These are phyloP conservation scores for Colletotrichum musae DNA, from an alignment of 2,329 filamentous ascomycete species.

Conservation along the genomic window DNA sequence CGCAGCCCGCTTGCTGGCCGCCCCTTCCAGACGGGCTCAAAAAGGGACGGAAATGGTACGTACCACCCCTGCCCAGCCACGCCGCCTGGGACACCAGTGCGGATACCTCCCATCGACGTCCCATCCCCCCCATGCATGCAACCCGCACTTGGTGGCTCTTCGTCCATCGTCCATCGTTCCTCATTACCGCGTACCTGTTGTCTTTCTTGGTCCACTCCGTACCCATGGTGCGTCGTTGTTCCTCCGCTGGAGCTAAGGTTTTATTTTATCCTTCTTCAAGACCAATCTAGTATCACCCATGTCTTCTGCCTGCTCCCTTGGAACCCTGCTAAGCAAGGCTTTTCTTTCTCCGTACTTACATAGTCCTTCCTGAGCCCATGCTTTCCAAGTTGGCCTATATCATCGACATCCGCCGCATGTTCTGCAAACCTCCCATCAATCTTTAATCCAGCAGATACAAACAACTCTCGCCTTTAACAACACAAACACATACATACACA, in stretches of 20 bases:
- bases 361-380: conserved; percentile 45
- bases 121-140: conserved; percentile 48
- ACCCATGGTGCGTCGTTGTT: conserved; percentile 53
- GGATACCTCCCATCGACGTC: conserved; percentile 40
- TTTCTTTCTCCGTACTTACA: conserved; percentile 47
- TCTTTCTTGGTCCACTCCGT: conserved; percentile 53
- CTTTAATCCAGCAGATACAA: background rate
- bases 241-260: conserved; percentile 49
- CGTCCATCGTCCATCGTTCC: conserved; percentile 32
- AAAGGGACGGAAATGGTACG: conserved; percentile 35
- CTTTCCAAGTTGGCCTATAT: conserved; percentile 30
- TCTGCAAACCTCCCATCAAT: background rate
- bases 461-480: background rate
- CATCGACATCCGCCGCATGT: conserved; percentile 24
- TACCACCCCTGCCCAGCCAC: conserved; percentile 34
- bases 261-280: conserved; percentile 53
- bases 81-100: conserved; percentile 36
- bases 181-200: conserved; percentile 39
- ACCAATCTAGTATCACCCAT: conserved; percentile 50
- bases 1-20: conserved; percentile 43
- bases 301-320: conserved; percentile 51
- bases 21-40: conserved; percentile 31
- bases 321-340: conserved; percentile 42
- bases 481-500: background rate
- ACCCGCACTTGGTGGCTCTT: conserved; percentile 50